Conservation (phyloP, 805 yeast species). For the Peterozyma xylosa region DNA sequence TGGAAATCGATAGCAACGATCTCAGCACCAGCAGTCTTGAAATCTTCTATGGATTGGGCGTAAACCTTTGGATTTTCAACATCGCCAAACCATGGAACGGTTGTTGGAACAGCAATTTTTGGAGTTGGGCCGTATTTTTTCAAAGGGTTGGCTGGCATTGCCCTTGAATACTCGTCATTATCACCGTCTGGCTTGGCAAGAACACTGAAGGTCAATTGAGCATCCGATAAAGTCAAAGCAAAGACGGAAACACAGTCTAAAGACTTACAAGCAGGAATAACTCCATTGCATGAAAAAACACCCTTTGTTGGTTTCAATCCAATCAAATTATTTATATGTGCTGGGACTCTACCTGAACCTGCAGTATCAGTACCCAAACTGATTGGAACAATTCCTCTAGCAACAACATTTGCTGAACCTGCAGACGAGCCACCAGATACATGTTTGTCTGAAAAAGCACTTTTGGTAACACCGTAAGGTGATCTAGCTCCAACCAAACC, state of each 20-base stretch:
- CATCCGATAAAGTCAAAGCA: constrained; percentile 70
- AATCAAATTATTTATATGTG: constrained; percentile 82
- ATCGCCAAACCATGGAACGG: constrained; percentile 77
- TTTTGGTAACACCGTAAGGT: constrained; percentile 87
- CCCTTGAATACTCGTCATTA: constrained; percentile 75
- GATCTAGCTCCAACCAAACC: constrained; percentile 94
- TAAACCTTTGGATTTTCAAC: constrained; percentile 66
- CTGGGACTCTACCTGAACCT: constrained; percentile 97
- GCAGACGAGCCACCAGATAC: constrained; percentile 96
- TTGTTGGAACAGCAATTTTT: constrained; percentile 69
- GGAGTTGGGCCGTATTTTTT: constrained; percentile 52
- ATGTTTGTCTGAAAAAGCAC: constrained; percentile 66
- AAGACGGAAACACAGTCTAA: constrained; percentile 89
- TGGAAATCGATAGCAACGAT: constrained; percentile 62
- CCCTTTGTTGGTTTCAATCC: constrained; percentile 95
- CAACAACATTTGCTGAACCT: constrained; percentile 91
- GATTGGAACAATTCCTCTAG: constrained; percentile 82
- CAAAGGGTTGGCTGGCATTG: constrained; percentile 60
- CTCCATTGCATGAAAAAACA: constrained; percentile 77
- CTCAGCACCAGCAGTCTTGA: constrained; percentile 46
- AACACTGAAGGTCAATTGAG: constrained; percentile 66
- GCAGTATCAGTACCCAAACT: constrained; percentile 96
- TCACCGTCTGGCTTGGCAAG: constrained; percentile 64
- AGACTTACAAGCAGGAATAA: constrained; percentile 96
- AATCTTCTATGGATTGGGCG: constrained; percentile 48